Percentiles rank a stretch among this genome's conserved stretches.
Conservation (phyloP, 208 protist genomes). For the Leishmania mexicana region DNA sequence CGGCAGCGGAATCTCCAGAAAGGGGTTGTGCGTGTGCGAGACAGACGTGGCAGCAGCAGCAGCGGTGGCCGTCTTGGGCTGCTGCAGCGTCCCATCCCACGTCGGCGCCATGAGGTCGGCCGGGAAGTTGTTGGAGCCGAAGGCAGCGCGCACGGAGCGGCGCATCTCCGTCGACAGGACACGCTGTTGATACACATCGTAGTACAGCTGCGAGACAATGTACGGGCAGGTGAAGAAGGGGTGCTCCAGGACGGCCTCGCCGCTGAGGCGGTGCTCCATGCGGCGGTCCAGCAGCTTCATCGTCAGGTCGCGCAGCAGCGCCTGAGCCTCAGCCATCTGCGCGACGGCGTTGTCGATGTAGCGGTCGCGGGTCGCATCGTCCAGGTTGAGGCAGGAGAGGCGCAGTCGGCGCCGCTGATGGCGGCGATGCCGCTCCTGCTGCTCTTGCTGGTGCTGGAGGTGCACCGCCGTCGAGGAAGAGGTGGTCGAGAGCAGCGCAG, state of each 20-base stretch:
- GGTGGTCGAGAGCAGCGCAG: conserved; percentile 27
- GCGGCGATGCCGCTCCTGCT: conserved; percentile 17
- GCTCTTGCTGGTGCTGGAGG: conserved; percentile 17
- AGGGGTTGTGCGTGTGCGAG: neutral
- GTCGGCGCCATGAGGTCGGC: conserved; percentile 3
- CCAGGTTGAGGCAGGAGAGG: conserved; percentile 39
- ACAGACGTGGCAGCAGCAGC: neutral
- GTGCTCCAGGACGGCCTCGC: conserved; percentile 76
- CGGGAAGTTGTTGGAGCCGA: neutral
- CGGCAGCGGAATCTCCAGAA: conserved; percentile 4
- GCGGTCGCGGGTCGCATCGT: conserved; percentile 29
- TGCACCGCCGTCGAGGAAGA: conserved; percentile 17
- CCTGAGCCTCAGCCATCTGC: conserved; percentile 64
- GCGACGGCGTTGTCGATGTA: conserved; percentile 42
- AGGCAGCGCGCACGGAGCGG: neutral
- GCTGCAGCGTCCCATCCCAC: conserved; percentile 2
- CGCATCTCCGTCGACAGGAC: conserved; percentile 13
- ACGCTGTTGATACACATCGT: conserved; percentile 39
- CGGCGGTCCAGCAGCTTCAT: conserved; percentile 58
- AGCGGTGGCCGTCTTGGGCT: neutral
- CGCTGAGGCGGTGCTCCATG: conserved; percentile 61
- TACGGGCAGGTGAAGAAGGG: conserved; percentile 88
- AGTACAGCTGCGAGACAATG: conserved; percentile 79
- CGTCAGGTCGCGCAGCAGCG: conserved; percentile 69
- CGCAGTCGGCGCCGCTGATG: conserved; percentile 20